These are phyloP conservation scores for Erodium maritimum DNA, from an alignment of 345 rosid species.

Conservation along the genomic window DNA sequence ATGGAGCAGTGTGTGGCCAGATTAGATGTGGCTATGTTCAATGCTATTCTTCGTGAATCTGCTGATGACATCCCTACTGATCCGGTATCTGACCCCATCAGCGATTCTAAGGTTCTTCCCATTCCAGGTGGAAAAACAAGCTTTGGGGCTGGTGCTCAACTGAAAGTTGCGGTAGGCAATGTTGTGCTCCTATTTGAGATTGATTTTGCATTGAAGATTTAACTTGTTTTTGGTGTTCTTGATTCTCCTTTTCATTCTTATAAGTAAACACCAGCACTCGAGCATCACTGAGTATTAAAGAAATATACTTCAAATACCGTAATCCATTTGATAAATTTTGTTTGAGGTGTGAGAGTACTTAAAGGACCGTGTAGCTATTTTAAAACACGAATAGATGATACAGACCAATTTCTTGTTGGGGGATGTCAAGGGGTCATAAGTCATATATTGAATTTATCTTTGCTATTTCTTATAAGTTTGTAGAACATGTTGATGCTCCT, in stretches of 20 bases:
- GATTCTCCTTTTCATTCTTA: not conserved
- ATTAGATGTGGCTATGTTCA: constrained; percentile 92
- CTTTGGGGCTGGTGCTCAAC: constrained; percentile 79
- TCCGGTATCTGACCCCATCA: constrained; percentile 90
- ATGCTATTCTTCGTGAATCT: constrained; percentile 89
- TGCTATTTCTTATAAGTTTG: no score
- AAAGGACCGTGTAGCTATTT: no score
- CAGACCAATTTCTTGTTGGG: no score
- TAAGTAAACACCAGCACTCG: no score
- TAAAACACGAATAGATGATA: no score
- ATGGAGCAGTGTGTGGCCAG: constrained; percentile 94
- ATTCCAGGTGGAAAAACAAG: constrained; percentile 68
- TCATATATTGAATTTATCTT: no score
- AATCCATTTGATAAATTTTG: no score
- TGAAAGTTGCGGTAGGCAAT: constrained; percentile 64
- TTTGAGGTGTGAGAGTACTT: no score
- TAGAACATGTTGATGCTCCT: no score
- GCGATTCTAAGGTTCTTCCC: constrained; percentile 76
- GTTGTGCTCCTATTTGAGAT: not conserved
- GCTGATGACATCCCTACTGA: constrained; percentile 82
- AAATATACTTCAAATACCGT: no score
- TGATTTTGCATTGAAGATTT: not conserved
- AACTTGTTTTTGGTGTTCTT: not conserved
- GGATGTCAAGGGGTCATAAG: no score
- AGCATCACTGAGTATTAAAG: no score